Conservation (phyloP, 1,139 yeast genomes). For the Hansenula anomala region DNA sequence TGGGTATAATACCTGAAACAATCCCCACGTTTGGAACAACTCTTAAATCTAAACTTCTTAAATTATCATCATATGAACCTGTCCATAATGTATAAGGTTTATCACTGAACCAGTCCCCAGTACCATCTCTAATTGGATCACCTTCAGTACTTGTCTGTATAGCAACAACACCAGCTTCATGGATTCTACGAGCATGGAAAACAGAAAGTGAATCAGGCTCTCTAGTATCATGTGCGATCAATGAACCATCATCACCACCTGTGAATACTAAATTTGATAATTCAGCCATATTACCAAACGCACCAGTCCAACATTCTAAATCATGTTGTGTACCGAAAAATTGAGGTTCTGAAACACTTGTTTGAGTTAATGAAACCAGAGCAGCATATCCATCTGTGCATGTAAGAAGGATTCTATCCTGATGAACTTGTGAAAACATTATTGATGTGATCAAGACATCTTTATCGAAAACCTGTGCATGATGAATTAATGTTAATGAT, state of each 20-base stretch:
- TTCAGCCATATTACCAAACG: slow-evolving; percentile 57
- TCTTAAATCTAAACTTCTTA: slow-evolving; percentile 68
- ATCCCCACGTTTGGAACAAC: slow-evolving; percentile 39
- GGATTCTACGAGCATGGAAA: slow-evolving; percentile 59
- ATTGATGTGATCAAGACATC: slow-evolving; percentile 61
- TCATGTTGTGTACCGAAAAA: slow-evolving; percentile 39
- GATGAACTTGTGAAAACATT: slow-evolving; percentile 45
- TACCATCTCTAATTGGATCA: slow-evolving; percentile 19
- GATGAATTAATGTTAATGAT: slow-evolving; percentile 21
- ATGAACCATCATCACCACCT: slow-evolving; percentile 85
- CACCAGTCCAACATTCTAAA: slow-evolving; percentile 88
- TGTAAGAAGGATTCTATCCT: slow-evolving; percentile 40
- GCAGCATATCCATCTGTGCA: slow-evolving; percentile 54
- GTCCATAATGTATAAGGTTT: slow-evolving; percentile 64
- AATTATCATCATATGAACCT: slow-evolving; percentile 86
- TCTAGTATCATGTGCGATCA: slow-evolving; percentile 74
- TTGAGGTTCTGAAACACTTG: slow-evolving; percentile 7
- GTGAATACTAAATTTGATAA: slow-evolving; percentile 61
- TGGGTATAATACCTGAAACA: slow-evolving; percentile 46
- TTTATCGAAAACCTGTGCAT: slow-evolving; percentile 41
- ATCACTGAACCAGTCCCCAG: slow-evolving; percentile 35
- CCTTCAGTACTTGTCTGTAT: slow-evolving; percentile 45
- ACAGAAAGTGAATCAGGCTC: slow-evolving; percentile 33
- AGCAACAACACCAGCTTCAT: slow-evolving; percentile 86
- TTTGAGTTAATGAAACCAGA: slow-evolving; percentile 26